phyloP scores from a whole-genome alignment of 345 rosid species.

The Eucalyptus marginata region DNA sequence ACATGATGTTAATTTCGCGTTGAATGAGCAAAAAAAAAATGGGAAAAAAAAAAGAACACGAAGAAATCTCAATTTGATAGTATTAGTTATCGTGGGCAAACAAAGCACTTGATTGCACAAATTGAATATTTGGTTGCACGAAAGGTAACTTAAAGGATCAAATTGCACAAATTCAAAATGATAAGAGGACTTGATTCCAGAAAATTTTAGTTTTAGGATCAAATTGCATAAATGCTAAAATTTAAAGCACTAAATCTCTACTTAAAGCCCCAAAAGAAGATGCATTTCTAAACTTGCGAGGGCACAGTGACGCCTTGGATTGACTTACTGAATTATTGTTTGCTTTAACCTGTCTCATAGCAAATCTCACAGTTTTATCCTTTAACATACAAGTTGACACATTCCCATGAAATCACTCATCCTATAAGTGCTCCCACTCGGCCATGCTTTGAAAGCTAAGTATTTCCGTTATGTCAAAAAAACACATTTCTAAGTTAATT shows the following conservation, averaged over 20 bases:
- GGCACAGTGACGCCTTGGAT: accelerated
- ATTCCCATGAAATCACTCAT: no score
- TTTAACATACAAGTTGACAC: no score
- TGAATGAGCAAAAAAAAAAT: not conserved
- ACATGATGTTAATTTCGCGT: not conserved
- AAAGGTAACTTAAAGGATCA: not conserved
- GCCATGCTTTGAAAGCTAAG: no score
- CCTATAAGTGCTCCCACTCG: no score
- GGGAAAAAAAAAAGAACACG: not conserved
- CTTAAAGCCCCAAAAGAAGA: not conserved
- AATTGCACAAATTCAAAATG: not conserved
- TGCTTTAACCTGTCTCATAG: accelerated
- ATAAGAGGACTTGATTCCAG: not conserved
- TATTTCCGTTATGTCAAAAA: no score
- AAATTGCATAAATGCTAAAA: not conserved
- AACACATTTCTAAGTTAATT: no score
- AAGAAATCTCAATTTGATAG: not conserved
- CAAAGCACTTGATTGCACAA: not conserved
- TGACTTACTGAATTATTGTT: accelerated
- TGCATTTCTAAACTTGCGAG: not conserved
- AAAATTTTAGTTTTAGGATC: not conserved
- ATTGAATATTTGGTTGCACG: not conserved
- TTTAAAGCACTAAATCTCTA: not conserved
- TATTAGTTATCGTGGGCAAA: not conserved
- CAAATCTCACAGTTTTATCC: accelerated